Base-by-base conservation (phyloP, 2,329 filamentous ascomycete genomes). In the Cryphonectria japonica region DNA sequence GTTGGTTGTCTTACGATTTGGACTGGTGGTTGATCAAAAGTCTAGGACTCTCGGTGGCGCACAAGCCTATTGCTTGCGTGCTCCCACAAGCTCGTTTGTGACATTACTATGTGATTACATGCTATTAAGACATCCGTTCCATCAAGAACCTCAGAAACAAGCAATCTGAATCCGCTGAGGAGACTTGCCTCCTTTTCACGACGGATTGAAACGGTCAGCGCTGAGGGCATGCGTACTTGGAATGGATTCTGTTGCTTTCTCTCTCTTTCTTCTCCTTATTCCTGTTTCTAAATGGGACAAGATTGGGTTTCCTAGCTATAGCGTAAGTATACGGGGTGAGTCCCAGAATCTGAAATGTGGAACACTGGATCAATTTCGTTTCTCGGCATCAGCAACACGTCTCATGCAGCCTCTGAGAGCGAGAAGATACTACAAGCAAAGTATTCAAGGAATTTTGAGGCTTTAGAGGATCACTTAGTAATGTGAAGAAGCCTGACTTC, bases 11-110 rank as follows among this genome's bases (percentile, higher is more conserved):
- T 50, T 29, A 29, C 11, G 32, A 60, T n/a, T 14, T 57, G 3
- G n/a, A 29, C 11, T 29, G 52, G 11, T 3, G 5, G 11, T 11
- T 11, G 13, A 11, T 3, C n/a, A 29, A 16, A 11, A 26, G n/a
- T 2, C 19, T 26, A n/a, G 37, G 1, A 39, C 9, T 11, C 9
- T 39, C 37, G 37, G 9, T 3, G 37, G 37, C 2, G 2, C 37
- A 39, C 37, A 11, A 39, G 11, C 8, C 11, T 2, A 9, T 39
- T 13, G 9, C 37, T 39, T 16, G 52, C 59, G 26, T 67, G 34
- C 50, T 32, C 65, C 19, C 43, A 67, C 14, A 34, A 67, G 65
- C 50, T 67, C 19, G 16, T 22, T 19, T 52, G 65, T 19, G 22
- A 50, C n/a, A 67, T 60, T 16, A 67, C 65, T 19, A 0, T 60